phyloP scores from a whole-genome alignment of 768 basidiomycete species.

The Lanmaoa rubissima region DNA sequence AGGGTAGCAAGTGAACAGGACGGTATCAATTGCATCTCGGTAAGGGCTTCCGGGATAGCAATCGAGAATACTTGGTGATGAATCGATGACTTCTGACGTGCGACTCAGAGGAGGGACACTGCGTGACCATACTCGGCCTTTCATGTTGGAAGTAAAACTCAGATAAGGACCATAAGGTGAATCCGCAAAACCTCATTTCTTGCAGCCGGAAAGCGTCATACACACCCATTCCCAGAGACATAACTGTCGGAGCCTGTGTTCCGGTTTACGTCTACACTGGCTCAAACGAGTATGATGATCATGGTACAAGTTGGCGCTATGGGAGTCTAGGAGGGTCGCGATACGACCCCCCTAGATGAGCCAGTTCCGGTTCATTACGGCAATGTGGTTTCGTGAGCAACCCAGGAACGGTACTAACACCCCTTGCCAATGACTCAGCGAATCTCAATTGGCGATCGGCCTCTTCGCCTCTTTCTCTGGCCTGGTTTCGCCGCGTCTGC shows the following conservation, averaged over 20 bases:
- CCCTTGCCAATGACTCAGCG: slow-evolving; percentile 8
- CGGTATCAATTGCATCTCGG: slow-evolving; percentile 34
- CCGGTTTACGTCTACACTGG: slow-evolving; percentile 17
- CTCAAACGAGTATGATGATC: background rate
- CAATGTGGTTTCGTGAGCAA: slow-evolving; percentile 13
- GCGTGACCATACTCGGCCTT: slow-evolving; percentile 19
- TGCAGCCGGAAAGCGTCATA: background rate
- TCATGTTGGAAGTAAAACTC: slow-evolving; percentile 12
- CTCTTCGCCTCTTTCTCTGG: slow-evolving; percentile 1
- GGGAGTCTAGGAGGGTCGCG: slow-evolving; percentile 6
- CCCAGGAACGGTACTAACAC: slow-evolving; percentile 16
- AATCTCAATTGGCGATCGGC: slow-evolving; percentile 26
- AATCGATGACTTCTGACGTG: slow-evolving; percentile 12
- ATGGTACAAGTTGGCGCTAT: background rate
- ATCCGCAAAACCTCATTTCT: background rate
- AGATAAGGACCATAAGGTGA: slow-evolving; percentile 14
- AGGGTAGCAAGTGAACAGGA: slow-evolving; percentile 29
- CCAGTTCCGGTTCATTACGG: slow-evolving; percentile 27
- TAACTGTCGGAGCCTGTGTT: background rate
- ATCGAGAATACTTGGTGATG: slow-evolving; percentile 19
- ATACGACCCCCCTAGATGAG: slow-evolving; percentile 1
- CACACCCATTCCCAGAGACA: background rate
- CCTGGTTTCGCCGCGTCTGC: background rate
- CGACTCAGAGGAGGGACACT: slow-evolving; percentile 13
- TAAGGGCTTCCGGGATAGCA: slow-evolving; percentile 24